Percentiles rank a stretch among this genome's conserved stretches.
phyloP scores from a whole-genome alignment of 495 filamentous ascomycete species.

The Extremus antarcticus region DNA sequence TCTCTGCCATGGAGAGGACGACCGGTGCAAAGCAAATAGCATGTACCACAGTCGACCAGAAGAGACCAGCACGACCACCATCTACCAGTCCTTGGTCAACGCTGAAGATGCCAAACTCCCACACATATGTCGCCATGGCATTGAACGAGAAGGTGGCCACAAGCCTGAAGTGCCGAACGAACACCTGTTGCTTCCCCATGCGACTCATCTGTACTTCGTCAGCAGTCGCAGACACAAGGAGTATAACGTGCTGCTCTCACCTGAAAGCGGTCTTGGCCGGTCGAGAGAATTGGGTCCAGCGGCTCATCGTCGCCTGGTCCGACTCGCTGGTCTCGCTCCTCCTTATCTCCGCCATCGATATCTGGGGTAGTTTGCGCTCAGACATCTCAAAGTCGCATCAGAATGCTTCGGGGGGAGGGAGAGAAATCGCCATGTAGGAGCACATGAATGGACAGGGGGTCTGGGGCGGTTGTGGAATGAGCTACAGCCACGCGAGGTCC shows the following conservation, averaged over 20 bases:
- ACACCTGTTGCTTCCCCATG: not conserved
- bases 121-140: not conserved
- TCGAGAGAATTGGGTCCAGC: not conserved
- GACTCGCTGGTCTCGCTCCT: not conserved
- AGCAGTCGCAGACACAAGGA: too few relatives aligned
- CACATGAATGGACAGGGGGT: too few relatives aligned
- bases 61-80: slow-evolving; percentile 20
- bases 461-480: not conserved
- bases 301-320: not conserved
- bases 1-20: slow-evolving; percentile 12
- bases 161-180: not conserved
- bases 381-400: not conserved
- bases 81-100: slow-evolving; percentile 16
- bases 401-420: not conserved
- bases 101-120: not conserved
- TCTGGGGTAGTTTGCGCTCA: not conserved
- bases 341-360: not conserved
- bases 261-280: not conserved
- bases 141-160: slow-evolving; percentile 1
- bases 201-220: not conserved
- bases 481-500: too few relatives aligned
- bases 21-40: slow-evolving; percentile 8
- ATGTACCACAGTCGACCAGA: slow-evolving; percentile 10
- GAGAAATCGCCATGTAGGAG: not conserved
- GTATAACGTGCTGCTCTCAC: not conserved